Evolutionary conservation across 139 green algal species (phyloP).

Genomic region (Chlamydomonas incerta): DNA sequence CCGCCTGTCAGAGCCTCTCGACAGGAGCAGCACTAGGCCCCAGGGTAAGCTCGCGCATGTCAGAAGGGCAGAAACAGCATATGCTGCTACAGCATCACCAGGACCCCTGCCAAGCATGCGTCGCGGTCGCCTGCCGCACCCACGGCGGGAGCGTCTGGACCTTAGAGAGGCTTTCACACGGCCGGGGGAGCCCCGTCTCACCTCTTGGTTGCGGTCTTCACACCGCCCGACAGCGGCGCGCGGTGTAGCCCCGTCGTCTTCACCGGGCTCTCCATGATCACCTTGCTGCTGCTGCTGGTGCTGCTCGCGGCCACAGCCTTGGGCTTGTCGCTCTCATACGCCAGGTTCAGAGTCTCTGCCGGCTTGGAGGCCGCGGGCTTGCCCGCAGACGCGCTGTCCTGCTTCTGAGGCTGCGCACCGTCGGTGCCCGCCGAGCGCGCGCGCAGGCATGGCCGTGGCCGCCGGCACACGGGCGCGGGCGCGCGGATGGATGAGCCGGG

Average conservation of each 20-base stretch:
- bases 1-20: neutral
- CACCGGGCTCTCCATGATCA: slow-evolving; percentile 38
- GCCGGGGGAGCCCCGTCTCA: neutral
- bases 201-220: slow-evolving; percentile 86
- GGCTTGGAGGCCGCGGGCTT: neutral
- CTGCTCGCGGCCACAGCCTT: neutral
- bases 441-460: too few relatives aligned
- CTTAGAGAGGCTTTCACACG: too few relatives aligned
- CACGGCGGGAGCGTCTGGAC: too few relatives aligned
- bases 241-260: slow-evolving; percentile 77
- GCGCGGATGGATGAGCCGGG: too few relatives aligned
- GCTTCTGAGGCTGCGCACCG: neutral
- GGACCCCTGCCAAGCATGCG: too few relatives aligned
- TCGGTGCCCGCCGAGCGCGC: too few relatives aligned
- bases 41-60: too few relatives aligned
- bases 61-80: too few relatives aligned
- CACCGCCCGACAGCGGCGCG: slow-evolving; percentile 83
- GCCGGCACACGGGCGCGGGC: too few relatives aligned
- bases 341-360: slow-evolving; percentile 32
- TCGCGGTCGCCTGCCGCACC: too few relatives aligned
- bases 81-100: too few relatives aligned
- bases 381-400: neutral
- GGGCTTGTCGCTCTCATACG: slow-evolving; percentile 44
- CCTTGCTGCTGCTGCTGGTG: neutral
- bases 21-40: too few relatives aligned